These are phyloP conservation scores for Trichosporon ovoides DNA, from an alignment of 1,284 basidiomycete genomes.

Conservation along the genomic window DNA sequence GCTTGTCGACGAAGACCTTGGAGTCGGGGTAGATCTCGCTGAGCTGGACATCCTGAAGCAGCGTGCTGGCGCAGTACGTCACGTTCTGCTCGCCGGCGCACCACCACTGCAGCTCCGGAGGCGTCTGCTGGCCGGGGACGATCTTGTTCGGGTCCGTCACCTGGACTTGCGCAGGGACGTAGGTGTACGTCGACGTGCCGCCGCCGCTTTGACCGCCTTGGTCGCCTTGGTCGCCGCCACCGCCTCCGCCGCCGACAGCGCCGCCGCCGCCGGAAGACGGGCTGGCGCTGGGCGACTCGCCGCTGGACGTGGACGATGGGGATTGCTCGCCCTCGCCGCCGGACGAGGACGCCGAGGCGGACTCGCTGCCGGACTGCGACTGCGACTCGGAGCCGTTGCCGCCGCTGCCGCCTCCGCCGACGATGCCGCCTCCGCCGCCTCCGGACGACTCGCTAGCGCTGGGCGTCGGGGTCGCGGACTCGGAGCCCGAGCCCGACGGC, in stretches of 20 bases:
- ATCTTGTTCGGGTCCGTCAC: constrained; percentile 29
- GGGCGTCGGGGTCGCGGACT: too few species aligned
- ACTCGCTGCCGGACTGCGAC: background rate
- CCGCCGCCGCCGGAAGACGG: background rate
- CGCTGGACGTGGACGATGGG: background rate
- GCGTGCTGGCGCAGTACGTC: constrained; percentile 72
- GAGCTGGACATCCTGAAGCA: constrained; percentile 79
- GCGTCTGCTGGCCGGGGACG: constrained; percentile 62
- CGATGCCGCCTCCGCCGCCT: too few species aligned
- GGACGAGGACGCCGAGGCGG: too few species aligned
- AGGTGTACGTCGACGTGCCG: background rate
- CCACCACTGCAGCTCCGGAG: constrained; percentile 62
- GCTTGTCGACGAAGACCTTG: constrained; percentile 81
- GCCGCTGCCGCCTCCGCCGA: too few species aligned
- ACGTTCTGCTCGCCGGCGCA: constrained; percentile 52
- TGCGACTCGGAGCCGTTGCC: background rate
- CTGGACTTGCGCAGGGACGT: background rate
- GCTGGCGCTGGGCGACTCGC: background rate
- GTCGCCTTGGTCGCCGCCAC: background rate
- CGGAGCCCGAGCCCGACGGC: too few species aligned
- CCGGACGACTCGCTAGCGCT: too few species aligned
- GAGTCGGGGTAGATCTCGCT: constrained; percentile 70
- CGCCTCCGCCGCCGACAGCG: background rate
- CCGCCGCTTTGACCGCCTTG: background rate
- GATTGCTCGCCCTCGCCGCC: background rate